phyloP scores from a whole-genome alignment of 1,139 yeast genomes.

The Geotrichum bryndzae region DNA sequence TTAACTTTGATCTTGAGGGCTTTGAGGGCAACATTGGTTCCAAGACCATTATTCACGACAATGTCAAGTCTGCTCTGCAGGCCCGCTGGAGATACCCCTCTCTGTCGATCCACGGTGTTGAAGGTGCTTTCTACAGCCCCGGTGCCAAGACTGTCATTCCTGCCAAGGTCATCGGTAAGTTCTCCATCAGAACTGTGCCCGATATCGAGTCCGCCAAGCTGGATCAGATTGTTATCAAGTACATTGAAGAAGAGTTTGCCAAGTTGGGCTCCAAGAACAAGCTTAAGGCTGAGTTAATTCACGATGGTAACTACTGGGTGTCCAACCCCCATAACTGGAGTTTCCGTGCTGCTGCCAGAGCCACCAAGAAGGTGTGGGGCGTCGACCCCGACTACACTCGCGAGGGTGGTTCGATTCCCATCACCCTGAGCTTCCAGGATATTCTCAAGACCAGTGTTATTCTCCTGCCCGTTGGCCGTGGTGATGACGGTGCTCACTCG shows the following conservation, averaged over 20 bases:
- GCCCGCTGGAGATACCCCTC: conserved; percentile 99
- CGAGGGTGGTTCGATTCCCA: conserved; percentile 98
- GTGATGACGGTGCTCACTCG: conserved; percentile 98
- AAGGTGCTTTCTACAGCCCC: conserved; percentile 90
- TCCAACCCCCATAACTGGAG: conserved; percentile 89
- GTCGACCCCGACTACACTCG: conserved; percentile 94
- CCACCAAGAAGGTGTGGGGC: conserved; percentile 91
- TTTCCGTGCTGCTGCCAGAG: conserved; percentile 89
- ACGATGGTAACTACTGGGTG: conserved; percentile 95
- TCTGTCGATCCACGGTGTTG: conserved; percentile 90
- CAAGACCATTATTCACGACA: conserved; percentile 67
- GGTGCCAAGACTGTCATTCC: conserved; percentile 99
- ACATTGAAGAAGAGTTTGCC: conserved; percentile 59
- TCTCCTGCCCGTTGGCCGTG: conserved; percentile 94
- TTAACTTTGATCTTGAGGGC: conserved; percentile 80
- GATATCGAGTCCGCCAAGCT: conserved; percentile 76
- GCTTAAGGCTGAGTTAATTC: conserved; percentile 67
- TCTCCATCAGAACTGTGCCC: conserved; percentile 95
- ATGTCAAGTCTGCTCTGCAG: conserved; percentile 74
- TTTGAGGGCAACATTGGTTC: conserved; percentile 87
- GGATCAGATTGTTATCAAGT: conserved; percentile 68
- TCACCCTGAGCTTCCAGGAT: conserved; percentile 86
- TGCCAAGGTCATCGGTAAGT: conserved; percentile 87
- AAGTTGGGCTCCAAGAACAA: conserved; percentile 71
- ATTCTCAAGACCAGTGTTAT: conserved; percentile 79